Conservation (phyloP, 306 rosid species). For the Lathyrus aphaca region DNA sequence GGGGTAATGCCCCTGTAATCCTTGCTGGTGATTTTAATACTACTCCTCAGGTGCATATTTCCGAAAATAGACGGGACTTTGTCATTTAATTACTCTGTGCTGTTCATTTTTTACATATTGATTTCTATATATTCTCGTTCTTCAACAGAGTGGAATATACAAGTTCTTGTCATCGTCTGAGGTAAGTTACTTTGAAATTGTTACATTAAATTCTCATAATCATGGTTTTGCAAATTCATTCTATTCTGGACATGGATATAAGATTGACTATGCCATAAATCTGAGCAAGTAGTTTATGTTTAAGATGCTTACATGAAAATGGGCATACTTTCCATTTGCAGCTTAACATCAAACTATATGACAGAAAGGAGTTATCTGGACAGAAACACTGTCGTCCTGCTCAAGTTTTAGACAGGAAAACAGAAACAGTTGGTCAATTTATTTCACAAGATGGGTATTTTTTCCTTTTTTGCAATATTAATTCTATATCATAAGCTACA, state of each 20-base stretch:
- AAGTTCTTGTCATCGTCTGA: conserved; percentile 80
- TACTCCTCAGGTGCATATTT: conserved; percentile 74
- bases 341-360: conserved; percentile 67
- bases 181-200: conserved; percentile 53
- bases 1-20: conserved; percentile 77
- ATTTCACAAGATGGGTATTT: conserved; percentile 58
- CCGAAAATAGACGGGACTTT: conserved; percentile 19
- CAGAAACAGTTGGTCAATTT: conserved; percentile 47
- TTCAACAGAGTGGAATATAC: conserved; percentile 89
- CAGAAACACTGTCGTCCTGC: conserved; percentile 76
- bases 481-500: conserved; percentile 24
- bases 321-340: conserved; percentile 49
- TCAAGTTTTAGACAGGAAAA: conserved; percentile 64
- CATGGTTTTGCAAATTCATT: conserved; percentile 39
- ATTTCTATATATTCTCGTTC: conserved; percentile 28
- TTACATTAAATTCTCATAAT: conserved; percentile 22
- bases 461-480: conserved; percentile 13
- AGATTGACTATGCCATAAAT: conserved; percentile 29
- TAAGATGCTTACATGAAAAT: conserved; percentile 34
- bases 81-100: conserved; percentile 29
- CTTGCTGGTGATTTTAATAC: conserved; percentile 88
- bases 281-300: conserved; percentile 8
- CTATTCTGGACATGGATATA: conserved; percentile 3
- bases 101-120: conserved; percentile 22
- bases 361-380: conserved; percentile 79